Evolutionary conservation across 805 yeast species (phyloP).

Genomic region (Metschnikowia kunwiensis): DNA sequence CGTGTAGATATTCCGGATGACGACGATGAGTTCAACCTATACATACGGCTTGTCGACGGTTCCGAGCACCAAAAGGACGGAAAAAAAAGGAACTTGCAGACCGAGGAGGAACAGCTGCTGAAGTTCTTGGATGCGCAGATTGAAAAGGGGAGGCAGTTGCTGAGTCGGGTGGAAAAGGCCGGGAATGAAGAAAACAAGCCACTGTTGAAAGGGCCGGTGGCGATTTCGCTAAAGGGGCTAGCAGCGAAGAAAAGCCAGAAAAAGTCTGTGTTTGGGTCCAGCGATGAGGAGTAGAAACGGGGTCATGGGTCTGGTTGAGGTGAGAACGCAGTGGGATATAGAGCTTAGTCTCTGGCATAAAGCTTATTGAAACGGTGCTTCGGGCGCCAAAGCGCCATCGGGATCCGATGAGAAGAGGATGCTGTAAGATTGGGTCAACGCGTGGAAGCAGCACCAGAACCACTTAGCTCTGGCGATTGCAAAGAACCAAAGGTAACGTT

Average conservation of each 20-base stretch:
- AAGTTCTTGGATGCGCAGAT: slow-evolving; percentile 16
- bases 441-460: too few species aligned
- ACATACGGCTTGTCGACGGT: slow-evolving; percentile 25
- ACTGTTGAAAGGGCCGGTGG: slow-evolving; percentile 5
- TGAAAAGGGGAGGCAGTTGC: slow-evolving; percentile 13
- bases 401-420: too few species aligned
- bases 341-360: too few species aligned
- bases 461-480: too few species aligned
- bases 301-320: too few species aligned
- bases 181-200: neutral
- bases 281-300: slow-evolving; percentile 12
- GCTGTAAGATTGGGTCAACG: too few species aligned
- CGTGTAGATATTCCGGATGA: slow-evolving; percentile 37
- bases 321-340: too few species aligned
- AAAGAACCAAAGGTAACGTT: too few species aligned
- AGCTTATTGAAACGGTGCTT: too few species aligned
- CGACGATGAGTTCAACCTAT: slow-evolving; percentile 37
- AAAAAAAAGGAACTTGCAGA: slow-evolving; percentile 5
- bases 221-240: slow-evolving; percentile 15
- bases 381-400: too few species aligned
- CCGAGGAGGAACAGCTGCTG: slow-evolving; percentile 17
- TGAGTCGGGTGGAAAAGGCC: neutral
- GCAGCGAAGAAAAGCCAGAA: slow-evolving; percentile 4
- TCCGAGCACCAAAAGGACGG: slow-evolving; percentile 3
- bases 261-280: slow-evolving; percentile 9